phyloP scores from a whole-genome alignment of 345 rosid species.

The Dimocarpus longan region DNA sequence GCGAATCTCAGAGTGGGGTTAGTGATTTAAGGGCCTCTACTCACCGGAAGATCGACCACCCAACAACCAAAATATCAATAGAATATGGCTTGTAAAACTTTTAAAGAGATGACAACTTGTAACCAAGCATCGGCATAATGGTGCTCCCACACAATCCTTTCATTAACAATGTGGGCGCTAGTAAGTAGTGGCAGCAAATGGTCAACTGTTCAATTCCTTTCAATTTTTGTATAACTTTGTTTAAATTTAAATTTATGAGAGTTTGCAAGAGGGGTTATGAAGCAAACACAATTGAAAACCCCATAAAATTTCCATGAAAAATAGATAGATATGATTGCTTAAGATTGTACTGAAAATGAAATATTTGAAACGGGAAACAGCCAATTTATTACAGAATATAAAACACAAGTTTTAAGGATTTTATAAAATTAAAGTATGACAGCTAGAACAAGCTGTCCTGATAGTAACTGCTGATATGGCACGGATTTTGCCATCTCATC shows the following conservation, averaged over 20 bases:
- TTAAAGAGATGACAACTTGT: background rate
- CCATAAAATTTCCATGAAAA: background rate
- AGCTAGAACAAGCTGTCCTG: constrained; percentile 34
- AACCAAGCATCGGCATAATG: constrained; percentile 9
- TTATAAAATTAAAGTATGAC: constrained; percentile 8
- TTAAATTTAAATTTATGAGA: background rate
- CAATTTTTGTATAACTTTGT: background rate
- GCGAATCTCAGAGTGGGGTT: background rate
- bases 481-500: constrained; percentile 16
- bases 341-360: constrained; percentile 1
- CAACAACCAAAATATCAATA: constrained; percentile 19
- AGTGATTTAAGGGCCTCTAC: background rate
- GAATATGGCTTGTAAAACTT: background rate
- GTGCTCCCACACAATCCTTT: background rate
- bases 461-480: constrained; percentile 19
- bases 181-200: background rate
- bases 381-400: background rate
- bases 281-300: background rate
- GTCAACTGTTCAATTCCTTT: background rate
- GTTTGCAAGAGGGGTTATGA: background rate
- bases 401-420: background rate
- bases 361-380: background rate
- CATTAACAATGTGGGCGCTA: background rate
- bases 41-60: background rate
- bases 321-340: background rate